phyloP scores from a whole-genome alignment of 208 protist genomes.

The Trypanosomatidae sp. region DNA sequence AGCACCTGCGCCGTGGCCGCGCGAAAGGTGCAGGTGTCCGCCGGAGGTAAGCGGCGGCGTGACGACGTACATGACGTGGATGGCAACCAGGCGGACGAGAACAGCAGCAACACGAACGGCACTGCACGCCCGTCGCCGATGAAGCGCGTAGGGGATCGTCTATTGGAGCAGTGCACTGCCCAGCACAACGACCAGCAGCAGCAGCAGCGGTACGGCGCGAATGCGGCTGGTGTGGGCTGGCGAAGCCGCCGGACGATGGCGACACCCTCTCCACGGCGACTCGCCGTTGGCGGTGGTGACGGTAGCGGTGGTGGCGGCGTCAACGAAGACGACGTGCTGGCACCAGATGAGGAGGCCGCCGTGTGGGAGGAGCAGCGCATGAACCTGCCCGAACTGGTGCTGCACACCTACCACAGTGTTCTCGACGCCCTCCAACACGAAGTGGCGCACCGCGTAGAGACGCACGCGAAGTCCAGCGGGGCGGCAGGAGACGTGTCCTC shows the following conservation, averaged over 20 bases:
- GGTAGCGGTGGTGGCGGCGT: constrained; percentile 12
- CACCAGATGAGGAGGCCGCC: constrained; percentile 23
- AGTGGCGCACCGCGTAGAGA: constrained; percentile 1
- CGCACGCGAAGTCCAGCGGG: no score
- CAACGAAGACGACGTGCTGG: constrained; percentile 15
- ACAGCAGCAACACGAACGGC: neutral
- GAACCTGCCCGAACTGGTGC: constrained; percentile 49
- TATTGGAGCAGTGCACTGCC: constrained; percentile 17
- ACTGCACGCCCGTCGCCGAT: neutral
- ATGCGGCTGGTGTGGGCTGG: constrained; percentile 2
- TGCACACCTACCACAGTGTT: constrained; percentile 39
- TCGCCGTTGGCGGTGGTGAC: no score
- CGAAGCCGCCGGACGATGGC: neutral
- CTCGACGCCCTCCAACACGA: constrained; percentile 12
- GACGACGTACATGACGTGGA: neutral
- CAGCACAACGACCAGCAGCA: constrained; percentile 23
- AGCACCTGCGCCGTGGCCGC: constrained; percentile 13
- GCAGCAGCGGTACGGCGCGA: constrained; percentile 3
- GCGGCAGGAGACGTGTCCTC: no score
- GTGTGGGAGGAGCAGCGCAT: constrained; percentile 28
- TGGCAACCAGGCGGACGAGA: neutral
- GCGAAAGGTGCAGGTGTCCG: neutral
- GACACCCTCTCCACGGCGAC: neutral
- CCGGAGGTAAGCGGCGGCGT: neutral
- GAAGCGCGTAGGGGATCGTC: neutral